Base-by-base conservation (phyloP, 805 yeast genomes). In the Ogataea nakhonphanomensis region DNA sequence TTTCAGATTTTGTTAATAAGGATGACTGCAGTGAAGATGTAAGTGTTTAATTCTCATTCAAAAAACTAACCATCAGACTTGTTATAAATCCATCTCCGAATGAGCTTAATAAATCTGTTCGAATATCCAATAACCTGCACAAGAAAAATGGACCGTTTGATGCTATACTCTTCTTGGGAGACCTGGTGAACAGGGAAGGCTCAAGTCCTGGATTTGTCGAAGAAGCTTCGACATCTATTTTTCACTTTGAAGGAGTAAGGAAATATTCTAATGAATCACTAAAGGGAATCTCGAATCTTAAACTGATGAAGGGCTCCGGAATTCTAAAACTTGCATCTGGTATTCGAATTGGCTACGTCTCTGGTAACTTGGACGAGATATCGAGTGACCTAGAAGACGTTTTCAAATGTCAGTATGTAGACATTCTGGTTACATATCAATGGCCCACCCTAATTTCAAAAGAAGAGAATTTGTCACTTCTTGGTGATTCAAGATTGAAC, bases 81-180 rank as follows among this genome's bases (percentile, higher is more conserved):
- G 69, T 76, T 14, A 54, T 76, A 25, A 67, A 76, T 49, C 80
- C 81, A 3, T 46, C 63, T 13, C 63, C 71, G 1, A 48, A 61
- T 1, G 55, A 60, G 7, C 46, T 81, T 7, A 66, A 69, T 0
- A 74, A 73, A 43, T 65, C 74, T 0, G 49, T 74, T 5, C 58
- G 50, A 29, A 69, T 73, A 37, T 69, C 79, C 4, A 73, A 76
- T 50, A 45, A 64, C 1, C 68, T 81, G 36, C 65, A 79, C 50
- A 43, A 54, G 15, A 81, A 77, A 49, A 79, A 78, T 31, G 89
- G 89, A 0, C 88, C 88, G 0, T 83, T 83, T 51, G 81, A 73
- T 33, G 64, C 73, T 2, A 71, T 74, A 0, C 28, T 82, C 1
- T 52, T 81, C 5, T 49, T 81, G 6, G 85, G 86, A 0, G 75